Evolutionary conservation across 495 filamentous ascomycete genomes (phyloP).

Genomic region (Penicillium ucsense): DNA sequence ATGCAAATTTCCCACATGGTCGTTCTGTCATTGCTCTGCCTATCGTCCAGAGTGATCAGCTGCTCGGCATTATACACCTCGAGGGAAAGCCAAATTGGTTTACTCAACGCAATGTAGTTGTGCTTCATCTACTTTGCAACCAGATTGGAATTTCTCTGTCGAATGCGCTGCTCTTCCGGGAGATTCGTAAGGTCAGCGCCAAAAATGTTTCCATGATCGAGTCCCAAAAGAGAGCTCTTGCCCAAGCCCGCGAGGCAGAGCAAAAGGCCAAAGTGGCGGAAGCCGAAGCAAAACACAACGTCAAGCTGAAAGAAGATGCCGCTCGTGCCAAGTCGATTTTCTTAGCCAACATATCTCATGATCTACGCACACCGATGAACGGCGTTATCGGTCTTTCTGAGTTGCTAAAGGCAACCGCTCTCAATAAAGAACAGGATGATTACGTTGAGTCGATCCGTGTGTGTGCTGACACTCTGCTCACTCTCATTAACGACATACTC

Average conservation of each 20-base stretch:
- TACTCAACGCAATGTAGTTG: constrained; percentile 77
- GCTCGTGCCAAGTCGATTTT: constrained; percentile 88
- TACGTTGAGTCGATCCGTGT: constrained; percentile 89
- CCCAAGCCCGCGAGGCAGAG: constrained; percentile 70
- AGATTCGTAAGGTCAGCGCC: constrained; percentile 66
- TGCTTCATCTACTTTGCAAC: constrained; percentile 77
- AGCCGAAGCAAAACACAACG: constrained; percentile 73
- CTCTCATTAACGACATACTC: constrained; percentile 89
- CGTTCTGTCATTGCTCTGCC: constrained; percentile 79
- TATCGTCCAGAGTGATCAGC: constrained; percentile 66
- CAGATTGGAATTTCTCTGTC: constrained; percentile 84
- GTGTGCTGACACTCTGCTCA: constrained; percentile 82
- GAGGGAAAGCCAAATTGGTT: constrained; percentile 79
- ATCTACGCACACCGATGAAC: constrained; percentile 77
- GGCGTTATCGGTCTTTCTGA: constrained; percentile 89
- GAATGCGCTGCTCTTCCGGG: constrained; percentile 77
- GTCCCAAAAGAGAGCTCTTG: constrained; percentile 72
- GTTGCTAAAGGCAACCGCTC: constrained; percentile 63
- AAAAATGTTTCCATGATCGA: constrained; percentile 82
- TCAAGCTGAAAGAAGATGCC: constrained; percentile 83
- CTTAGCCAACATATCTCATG: constrained; percentile 85
- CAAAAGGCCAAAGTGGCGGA: constrained; percentile 75
- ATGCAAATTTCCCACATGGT: constrained; percentile 55
- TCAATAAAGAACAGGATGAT: constrained; percentile 75
- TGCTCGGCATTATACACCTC: constrained; percentile 77